phyloP scores from a whole-genome alignment of 208 protist species.

The Strigomonas galati region DNA sequence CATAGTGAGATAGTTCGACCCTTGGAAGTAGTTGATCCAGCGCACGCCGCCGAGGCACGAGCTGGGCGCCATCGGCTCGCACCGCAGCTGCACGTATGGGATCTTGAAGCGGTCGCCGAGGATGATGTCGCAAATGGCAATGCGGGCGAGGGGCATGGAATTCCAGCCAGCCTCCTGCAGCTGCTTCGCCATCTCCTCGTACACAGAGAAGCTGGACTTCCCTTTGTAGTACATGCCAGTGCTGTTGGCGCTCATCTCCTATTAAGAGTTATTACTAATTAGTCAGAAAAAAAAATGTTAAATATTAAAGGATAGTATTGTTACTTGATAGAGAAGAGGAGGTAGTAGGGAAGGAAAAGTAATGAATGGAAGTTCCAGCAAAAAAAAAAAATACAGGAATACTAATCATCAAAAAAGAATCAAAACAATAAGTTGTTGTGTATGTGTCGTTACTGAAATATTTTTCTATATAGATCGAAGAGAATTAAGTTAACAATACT shows the following conservation, averaged over 20 bases:
- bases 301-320: neutral
- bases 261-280: neutral
- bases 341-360: neutral
- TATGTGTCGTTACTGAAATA: neutral
- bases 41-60: conserved; percentile 59
- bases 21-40: conserved; percentile 89
- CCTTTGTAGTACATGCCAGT: conserved; percentile 39
- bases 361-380: neutral
- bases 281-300: neutral
- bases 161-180: conserved; percentile 56
- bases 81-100: conserved; percentile 66
- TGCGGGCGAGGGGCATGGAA: conserved; percentile 15
- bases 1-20: conserved; percentile 77
- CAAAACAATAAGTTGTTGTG: neutral
- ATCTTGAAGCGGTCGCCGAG: conserved; percentile 83
- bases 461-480: neutral
- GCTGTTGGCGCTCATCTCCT: neutral
- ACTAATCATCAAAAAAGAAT: neutral
- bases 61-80: conserved; percentile 40
- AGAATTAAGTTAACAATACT: neutral
- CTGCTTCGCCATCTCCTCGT: conserved; percentile 76
- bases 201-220: conserved; percentile 71
- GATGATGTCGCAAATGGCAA: conserved; percentile 56
- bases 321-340: neutral
- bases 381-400: neutral